phyloP scores from a whole-genome alignment of 306 rosid genomes.

The Purshia tridentata region DNA sequence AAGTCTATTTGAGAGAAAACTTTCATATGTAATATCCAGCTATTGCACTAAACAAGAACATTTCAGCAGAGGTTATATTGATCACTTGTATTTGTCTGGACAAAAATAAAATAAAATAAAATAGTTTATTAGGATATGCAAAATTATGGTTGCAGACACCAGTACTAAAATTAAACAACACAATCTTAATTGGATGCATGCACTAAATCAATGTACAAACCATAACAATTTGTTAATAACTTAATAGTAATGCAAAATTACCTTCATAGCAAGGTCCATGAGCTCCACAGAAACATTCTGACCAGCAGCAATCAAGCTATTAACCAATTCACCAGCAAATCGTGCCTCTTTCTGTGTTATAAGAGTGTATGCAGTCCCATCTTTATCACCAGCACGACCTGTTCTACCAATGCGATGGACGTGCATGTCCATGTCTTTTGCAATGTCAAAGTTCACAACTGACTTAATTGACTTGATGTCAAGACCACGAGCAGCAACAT shows the following conservation, averaged over 20 bases:
- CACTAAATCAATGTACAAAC: neutral
- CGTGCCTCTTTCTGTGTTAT: slow-evolving; percentile 91
- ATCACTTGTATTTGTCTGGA: neutral
- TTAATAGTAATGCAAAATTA: slow-evolving; percentile 18
- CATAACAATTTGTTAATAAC: neutral
- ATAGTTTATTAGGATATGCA: neutral
- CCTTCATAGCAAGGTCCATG: slow-evolving; percentile 99
- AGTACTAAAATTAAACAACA: neutral
- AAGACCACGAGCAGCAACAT: slow-evolving; percentile 99
- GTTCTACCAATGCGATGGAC: slow-evolving; percentile 99
- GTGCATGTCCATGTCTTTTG: slow-evolving; percentile 99
- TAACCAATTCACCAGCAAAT: slow-evolving; percentile 94
- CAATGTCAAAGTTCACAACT: slow-evolving; percentile 94
- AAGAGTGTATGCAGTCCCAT: slow-evolving; percentile 90
- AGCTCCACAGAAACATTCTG: slow-evolving; percentile 81
- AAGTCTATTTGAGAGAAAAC: neutral
- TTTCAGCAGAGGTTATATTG: neutral
- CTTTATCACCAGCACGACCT: slow-evolving; percentile 99
- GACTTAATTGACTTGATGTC: slow-evolving; percentile 95
- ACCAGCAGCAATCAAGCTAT: slow-evolving; percentile 92
- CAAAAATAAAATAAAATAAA: neutral
- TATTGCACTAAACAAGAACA: neutral
- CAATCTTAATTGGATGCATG: neutral
- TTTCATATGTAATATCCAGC: neutral
- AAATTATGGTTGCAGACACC: neutral